Evolutionary conservation across 2,329 filamentous ascomycete species (phyloP), one percentile per base, ranked within the genome.

Genomic region (Drechslera avenae): DNA sequence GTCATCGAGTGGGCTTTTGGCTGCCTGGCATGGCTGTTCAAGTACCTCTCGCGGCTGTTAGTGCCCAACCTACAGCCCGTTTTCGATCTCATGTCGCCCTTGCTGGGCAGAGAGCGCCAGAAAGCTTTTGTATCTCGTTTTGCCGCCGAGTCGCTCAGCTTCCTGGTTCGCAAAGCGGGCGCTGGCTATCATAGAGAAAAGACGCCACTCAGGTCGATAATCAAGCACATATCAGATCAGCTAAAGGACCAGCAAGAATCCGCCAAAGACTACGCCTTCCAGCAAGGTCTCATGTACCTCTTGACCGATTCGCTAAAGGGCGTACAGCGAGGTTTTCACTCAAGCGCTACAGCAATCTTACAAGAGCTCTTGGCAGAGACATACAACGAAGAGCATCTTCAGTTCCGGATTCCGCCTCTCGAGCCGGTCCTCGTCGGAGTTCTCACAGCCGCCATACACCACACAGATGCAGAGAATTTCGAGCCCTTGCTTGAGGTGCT

Each of bases 1-100:
- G 91, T 95, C n/a, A 90, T 97, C 42, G 94, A 99, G 76, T 97
- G 93, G 92, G 93, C 90, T 42, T 99, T 99, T 75, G 91, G 88
- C 10, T 92, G 90, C 62, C 80, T 99, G 48, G 91, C 94, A 37
- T 99, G 95, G 80, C 80, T 97, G 33, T 97, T 99, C 83, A 99
- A 99, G 71, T 97, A 97, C 68, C 83, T 99, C 4, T 95, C 91
- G 2, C 86, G 90, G 57, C 82, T 97, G 0, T 76, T 99, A 17
- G 89, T 94, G 0, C 88, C 91, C 3, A 90, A 99, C 68, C 76
- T 99, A 56, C 82, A 89, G 55, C 91, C 93, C 39, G 87, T 95
- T 2, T 92, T 91, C 69, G 84, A 90, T 66, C 84, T 94, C 44
- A 85, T 99, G 78, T 83, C 89, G 0, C 88, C 91, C 3, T 81